Base-by-base conservation (phyloP, 106 monocot species). In the Gastrodia elata region DNA sequence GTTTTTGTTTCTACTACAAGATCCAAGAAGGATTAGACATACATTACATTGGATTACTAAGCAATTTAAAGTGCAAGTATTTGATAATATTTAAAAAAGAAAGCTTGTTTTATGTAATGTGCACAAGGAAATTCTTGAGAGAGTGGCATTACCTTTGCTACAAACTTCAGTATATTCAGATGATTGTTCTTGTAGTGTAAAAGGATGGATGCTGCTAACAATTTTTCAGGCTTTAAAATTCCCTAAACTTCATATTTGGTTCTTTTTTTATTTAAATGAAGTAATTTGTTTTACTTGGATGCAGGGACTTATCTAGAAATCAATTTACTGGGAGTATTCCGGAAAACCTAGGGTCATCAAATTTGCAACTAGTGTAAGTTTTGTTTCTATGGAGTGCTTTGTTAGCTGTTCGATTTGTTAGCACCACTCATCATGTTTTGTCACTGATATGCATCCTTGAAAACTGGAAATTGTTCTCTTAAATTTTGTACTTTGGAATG, bases 271-370 rank as follows among this genome's bases (percentile, higher is more conserved):
- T 37, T 36, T 3, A 40, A 41, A 69, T 25, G 6, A 10, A 9
- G 32, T 74, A 34, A 3, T 39, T 68, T 72, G 65, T 65, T 64
- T 67, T 65, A 41, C 4, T 56, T 80, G n/a, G 33, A 4, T 68
- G 41, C 75, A 97, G 96, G 77, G 96, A 97, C 80, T 80, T 97
- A 73, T 97, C 96, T 36, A 71, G 77, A 70, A 97, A 97, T 82
- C 82, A 84, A 75, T 83, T 93, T 64, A 77, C 86, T 43, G 96
- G 96, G 15, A 74, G 74, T 40, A 90, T 97, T 82, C 96, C 96
- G 27, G 84, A 83, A 49, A 86, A 81, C 74, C 78, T 97, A 70
- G 96, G 84, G 18, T 97, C 96, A 49, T 77, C 89, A 33, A 90
- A 75, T 73, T 72, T 97, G 39, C 80, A 88, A 65, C 78, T 87